These are phyloP conservation scores for Centella asiatica DNA, from an alignment of 129 eudicot species.

Conservation along the genomic window DNA sequence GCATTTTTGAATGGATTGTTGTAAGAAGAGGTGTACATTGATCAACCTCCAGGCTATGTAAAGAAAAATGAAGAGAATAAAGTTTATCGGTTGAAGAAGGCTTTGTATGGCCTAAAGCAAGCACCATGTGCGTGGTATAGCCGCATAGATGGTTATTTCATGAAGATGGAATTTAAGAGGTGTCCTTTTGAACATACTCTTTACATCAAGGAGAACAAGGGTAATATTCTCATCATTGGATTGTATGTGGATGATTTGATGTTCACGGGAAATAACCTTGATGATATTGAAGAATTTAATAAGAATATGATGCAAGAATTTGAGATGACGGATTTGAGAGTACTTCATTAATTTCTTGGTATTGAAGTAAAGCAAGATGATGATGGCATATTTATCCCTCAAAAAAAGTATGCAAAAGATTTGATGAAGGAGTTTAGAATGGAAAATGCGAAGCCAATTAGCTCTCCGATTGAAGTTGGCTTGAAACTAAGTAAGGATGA, in stretches of 20 bases:
- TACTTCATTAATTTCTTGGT: background rate
- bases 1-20: background rate
- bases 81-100: background rate
- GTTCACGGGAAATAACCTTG: background rate
- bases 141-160: background rate
- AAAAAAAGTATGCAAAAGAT: background rate
- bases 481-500: too few relatives aligned
- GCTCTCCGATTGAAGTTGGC: too few relatives aligned
- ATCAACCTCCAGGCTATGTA: background rate
- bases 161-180: background rate
- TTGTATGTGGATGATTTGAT: too few relatives aligned
- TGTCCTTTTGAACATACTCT: background rate
- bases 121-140: background rate
- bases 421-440: background rate
- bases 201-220: background rate
- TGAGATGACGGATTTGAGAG: background rate
- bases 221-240: too few relatives aligned
- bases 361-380: too few relatives aligned
- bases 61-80: background rate
- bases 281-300: too few relatives aligned
- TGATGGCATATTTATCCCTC: too few relatives aligned
- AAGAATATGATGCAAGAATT: too few relatives aligned
- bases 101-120: background rate
- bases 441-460: background rate
- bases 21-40: background rate